Evolutionary conservation across 805 yeast species (phyloP).

Genomic region (Yarrowia porcina): DNA sequence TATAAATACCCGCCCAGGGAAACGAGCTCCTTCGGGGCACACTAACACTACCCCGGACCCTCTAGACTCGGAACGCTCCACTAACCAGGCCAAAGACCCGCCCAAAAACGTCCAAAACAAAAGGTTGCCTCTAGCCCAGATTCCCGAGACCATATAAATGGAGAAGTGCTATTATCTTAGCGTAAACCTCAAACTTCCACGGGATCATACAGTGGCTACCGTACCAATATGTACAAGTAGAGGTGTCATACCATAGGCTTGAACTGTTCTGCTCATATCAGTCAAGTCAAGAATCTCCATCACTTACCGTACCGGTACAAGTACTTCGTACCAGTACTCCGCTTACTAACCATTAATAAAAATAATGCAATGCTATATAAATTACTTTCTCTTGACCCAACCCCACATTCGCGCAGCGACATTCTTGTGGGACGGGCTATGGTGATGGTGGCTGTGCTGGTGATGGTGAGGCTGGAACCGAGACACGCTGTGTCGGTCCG

Average conservation of each 20-base stretch:
- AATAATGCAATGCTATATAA: conserved; percentile 24
- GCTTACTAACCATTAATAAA: not conserved
- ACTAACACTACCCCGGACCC: not conserved
- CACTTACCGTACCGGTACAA: no score
- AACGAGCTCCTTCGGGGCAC: not conserved
- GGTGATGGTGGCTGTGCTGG: not conserved
- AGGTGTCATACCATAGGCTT: no score
- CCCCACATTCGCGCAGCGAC: conserved; percentile 33
- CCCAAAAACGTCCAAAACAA: not conserved
- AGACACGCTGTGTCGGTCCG: not conserved
- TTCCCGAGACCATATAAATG: no score
- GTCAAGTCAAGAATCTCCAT: no score
- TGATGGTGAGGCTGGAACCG: not conserved
- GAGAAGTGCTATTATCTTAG: no score
- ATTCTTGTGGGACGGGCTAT: conserved; percentile 25
- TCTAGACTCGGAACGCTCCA: not conserved
- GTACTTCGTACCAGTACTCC: no score
- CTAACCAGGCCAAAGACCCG: not conserved
- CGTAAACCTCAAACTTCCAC: no score
- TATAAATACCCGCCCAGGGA: not conserved
- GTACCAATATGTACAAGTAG: no score
- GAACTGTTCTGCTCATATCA: no score
- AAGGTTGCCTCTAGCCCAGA: not conserved
- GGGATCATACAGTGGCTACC: no score
- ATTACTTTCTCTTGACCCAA: conserved; percentile 31